Percentiles rank a stretch among this genome's conserved stretches.
These are phyloP conservation scores for Circinella umbellata DNA, from an alignment of 371 early-diverging fungal species.

Conservation along the genomic window DNA sequence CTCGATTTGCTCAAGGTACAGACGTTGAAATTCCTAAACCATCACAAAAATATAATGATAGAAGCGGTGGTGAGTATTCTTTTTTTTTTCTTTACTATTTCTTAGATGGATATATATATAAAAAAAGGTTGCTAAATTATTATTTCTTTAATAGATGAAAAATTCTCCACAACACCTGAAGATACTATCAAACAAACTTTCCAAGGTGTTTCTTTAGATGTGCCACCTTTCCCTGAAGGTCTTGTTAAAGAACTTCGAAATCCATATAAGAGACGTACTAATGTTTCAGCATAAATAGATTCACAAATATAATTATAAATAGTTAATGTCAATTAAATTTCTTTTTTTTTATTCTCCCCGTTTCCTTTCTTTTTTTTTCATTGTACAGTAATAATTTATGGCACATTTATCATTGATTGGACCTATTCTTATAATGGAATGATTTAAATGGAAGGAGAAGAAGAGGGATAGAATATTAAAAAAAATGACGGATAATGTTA, in stretches of 20 bases:
- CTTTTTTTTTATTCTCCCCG: not conserved
- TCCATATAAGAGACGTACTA: conserved; percentile 33
- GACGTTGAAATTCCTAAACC: conserved; percentile 55
- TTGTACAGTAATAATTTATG: not conserved
- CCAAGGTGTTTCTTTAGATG: conserved; percentile 12
- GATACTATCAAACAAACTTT: conserved; percentile 41
- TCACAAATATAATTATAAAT: not conserved
- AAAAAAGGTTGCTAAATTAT: not conserved
- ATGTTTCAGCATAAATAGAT: not conserved
- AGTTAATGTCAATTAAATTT: not conserved
- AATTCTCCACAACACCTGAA: conserved; percentile 42
- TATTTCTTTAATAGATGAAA: conserved; percentile 26
- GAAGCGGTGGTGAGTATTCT: conserved; percentile 27
- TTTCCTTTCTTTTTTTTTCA: not conserved
- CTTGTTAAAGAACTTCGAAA: conserved; percentile 49
- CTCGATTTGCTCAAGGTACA: conserved; percentile 50
- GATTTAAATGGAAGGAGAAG: too few species aligned
- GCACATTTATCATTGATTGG: too few species aligned
- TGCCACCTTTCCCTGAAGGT: conserved; percentile 44
- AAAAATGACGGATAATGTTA: too few species aligned
- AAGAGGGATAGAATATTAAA: too few species aligned
- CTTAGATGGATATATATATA: not conserved
- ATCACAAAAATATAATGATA: conserved; percentile 41
- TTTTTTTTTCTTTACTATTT: not conserved
- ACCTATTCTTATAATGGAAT: too few species aligned